Evolutionary conservation across 2,329 filamentous ascomycete species (phyloP).

Genomic region (Aspergillus intermedius): DNA sequence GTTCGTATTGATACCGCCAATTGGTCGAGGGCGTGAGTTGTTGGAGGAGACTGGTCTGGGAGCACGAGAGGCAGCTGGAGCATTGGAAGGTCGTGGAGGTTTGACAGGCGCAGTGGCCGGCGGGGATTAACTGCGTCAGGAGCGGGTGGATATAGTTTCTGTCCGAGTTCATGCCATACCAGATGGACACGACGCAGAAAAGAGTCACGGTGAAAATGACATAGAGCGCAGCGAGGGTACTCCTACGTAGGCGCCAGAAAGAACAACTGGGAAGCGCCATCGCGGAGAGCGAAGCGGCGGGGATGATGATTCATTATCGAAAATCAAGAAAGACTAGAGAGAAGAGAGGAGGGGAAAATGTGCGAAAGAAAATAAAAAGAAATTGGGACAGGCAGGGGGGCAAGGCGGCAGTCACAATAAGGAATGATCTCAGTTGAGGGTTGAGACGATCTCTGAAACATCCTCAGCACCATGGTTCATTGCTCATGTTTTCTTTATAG

Average conservation of each 20-base stretch:
- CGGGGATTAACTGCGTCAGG: slow-evolving; percentile 34
- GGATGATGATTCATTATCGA: slow-evolving; percentile 6
- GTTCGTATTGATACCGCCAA: slow-evolving; percentile 28
- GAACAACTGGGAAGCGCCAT: slow-evolving; percentile 18
- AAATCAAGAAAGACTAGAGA: not conserved
- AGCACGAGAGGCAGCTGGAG: slow-evolving; percentile 27
- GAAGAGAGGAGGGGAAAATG: not conserved
- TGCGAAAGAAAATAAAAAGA: not conserved
- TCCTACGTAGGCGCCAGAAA: slow-evolving; percentile 17
- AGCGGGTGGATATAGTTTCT: slow-evolving; percentile 30
- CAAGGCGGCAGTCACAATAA: slow-evolving; percentile 2
- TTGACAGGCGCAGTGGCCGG: slow-evolving; percentile 33
- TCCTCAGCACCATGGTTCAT: too few relatives aligned
- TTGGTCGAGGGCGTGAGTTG: slow-evolving; percentile 5
- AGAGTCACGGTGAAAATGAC: slow-evolving; percentile 14
- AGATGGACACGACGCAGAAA: slow-evolving; percentile 17
- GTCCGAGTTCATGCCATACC: slow-evolving; percentile 33
- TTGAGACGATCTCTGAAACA: too few relatives aligned
- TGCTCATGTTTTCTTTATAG: too few relatives aligned
- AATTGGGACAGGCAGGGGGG: slow-evolving; percentile 1
- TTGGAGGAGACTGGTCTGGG: slow-evolving; percentile 10
- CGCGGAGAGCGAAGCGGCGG: slow-evolving; percentile 4
- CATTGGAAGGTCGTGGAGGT: slow-evolving; percentile 35
- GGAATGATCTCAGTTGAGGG: not conserved
- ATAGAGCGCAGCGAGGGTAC: slow-evolving; percentile 15